Evolutionary conservation across 225 moss, liverwort and hornwort genomes (phyloP).

Genomic region (Takakia lepidozioides): DNA sequence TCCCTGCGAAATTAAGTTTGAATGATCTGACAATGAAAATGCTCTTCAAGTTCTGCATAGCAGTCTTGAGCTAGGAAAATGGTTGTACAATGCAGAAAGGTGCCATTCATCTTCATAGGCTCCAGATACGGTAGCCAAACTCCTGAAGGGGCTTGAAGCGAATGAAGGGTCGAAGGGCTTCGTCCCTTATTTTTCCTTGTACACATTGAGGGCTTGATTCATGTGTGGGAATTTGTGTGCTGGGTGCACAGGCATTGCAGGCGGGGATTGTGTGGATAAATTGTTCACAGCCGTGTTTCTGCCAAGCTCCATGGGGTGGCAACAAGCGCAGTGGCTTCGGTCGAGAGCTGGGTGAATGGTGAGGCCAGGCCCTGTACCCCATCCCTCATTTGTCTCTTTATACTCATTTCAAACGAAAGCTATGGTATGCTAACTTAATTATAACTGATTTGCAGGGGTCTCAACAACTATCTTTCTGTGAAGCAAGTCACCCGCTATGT

Average conservation of each 20-base stretch:
- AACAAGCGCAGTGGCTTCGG: constrained; percentile 97
- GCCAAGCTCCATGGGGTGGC: constrained; percentile 99
- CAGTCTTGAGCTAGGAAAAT: no score
- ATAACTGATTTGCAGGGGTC: constrained; percentile 49
- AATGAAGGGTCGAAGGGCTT: no score
- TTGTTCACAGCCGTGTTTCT: constrained; percentile 97
- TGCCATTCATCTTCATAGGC: no score
- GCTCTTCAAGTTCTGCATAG: no score
- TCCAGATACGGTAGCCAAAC: no score
- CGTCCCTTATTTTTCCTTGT: no score
- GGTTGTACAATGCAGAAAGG: no score
- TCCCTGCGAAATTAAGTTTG: no score
- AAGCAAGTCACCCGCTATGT: constrained; percentile 89
- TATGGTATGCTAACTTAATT: background rate
- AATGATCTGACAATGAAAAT: background rate
- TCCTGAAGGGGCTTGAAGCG: no score
- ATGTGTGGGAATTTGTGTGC: background rate
- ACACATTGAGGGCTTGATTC: background rate
- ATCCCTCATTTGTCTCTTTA: no score
- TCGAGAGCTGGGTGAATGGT: constrained; percentile 95
- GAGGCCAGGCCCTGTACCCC: no score
- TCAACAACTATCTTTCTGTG: constrained; percentile 85
- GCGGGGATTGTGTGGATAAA: constrained; percentile 97
- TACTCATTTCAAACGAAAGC: background rate
- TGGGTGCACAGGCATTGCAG: constrained; percentile 57